Evolutionary conservation across 441 rosid genomes (phyloP).

Genomic region (Caryocar brasiliense): DNA sequence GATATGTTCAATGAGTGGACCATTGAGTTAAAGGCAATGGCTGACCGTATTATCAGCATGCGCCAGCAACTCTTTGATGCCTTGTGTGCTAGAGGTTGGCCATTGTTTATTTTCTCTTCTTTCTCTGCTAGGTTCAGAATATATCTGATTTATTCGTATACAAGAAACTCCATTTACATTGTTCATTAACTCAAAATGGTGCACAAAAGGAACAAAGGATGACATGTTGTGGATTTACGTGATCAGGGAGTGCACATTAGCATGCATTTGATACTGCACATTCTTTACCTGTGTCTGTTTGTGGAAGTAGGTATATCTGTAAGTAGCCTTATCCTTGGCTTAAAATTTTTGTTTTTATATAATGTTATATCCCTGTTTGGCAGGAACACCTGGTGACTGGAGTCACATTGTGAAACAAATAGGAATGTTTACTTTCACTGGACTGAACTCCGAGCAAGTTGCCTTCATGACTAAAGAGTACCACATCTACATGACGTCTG

Average conservation of each 20-base stretch:
- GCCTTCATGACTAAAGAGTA: constrained; percentile 74
- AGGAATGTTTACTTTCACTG: constrained; percentile 95
- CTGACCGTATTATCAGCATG: constrained; percentile 82
- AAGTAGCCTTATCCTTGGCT: too few species aligned
- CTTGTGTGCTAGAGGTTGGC: constrained; percentile 47
- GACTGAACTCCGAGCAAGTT: constrained; percentile 66
- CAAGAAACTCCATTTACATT: too few species aligned
- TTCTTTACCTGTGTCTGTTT: too few species aligned
- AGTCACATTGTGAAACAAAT: constrained; percentile 86
- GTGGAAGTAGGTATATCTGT: too few species aligned
- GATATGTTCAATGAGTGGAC: constrained; percentile 77
- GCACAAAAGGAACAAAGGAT: too few species aligned
- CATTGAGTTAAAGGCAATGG: constrained; percentile 85
- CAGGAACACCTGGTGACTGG: constrained; percentile 99
- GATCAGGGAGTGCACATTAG: too few species aligned
- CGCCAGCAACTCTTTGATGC: constrained; percentile 72
- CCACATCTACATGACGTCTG: constrained; percentile 89
- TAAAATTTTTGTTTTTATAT: background rate
- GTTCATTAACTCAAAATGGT: too few species aligned
- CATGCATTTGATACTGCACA: too few species aligned
- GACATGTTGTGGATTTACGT: too few species aligned
- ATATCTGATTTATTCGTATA: too few species aligned
- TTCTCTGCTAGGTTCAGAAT: too few species aligned
- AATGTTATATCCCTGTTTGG: background rate
- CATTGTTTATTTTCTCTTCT: background rate